Evolutionary conservation across 2,329 filamentous ascomycete genomes (phyloP), one percentile per base, ranked within the genome.

Genomic region (Diplocarpon mali): DNA sequence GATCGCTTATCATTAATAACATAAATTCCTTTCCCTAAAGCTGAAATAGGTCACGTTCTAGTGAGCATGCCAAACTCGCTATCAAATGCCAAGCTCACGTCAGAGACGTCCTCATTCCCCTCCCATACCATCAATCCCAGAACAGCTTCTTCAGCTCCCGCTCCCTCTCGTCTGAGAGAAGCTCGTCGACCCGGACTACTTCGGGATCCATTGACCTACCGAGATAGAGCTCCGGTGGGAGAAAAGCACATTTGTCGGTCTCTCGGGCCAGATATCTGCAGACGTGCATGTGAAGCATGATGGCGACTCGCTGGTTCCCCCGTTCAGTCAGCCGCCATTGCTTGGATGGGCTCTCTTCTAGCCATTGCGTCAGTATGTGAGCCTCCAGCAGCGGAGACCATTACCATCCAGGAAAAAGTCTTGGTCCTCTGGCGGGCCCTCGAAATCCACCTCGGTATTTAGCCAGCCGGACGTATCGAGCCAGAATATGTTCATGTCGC

Each of bases 391-490:
- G n/a, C 3, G 14, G n/a, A 17, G 14, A 11, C 35, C 10, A 10
- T 13, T 38, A 57, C 56, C 50, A 30, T 63, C 61, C 8, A 62
- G 46, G 37, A 57, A 61, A 48, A 62, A 62, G 38, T 62, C 54
- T 38, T 55, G 50, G 24, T 52, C 47, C 15, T 53, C 50, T 38
- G 50, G 42, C n/a, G 46, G 42, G 7, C 47, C 49, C 14, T 55
- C 48, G 24, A 53, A 50, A 29, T 54, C 45, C 12, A 53, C 35
- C 30, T 57, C 51, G 11, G 54, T 54, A 27, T 65, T 55, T 8
- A 66, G 52, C 63, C 64, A 66, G 11, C 63, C 63, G 5, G 62
- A 62, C 6, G 64, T 67, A 46, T 66, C 64, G 24, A 67, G 57
- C 62, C 64, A 64, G 44, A 62, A 65, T 2, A 64, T 55, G 2